These are phyloP conservation scores for Passiflora organensis DNA, from an alignment of 345 rosid species.

Conservation along the genomic window DNA sequence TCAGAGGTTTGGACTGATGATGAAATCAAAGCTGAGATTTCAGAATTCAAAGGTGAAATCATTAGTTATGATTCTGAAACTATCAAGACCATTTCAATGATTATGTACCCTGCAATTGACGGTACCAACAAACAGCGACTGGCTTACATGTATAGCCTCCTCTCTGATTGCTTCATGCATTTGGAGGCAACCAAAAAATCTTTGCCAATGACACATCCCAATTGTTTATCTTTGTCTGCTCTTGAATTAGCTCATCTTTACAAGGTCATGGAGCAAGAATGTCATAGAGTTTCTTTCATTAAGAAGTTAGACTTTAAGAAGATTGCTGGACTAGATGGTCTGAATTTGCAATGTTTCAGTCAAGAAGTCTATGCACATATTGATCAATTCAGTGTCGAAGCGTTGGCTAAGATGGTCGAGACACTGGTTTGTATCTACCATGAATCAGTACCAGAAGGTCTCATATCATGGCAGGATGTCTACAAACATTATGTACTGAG, in stretches of 20 bases:
- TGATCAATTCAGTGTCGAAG: constrained; percentile 58
- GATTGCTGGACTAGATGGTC: constrained; percentile 55
- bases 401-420: constrained; percentile 80
- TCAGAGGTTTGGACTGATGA: constrained; percentile 80
- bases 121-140: constrained; percentile 80
- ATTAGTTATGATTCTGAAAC: constrained; percentile 54
- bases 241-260: constrained; percentile 41
- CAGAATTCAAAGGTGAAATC: constrained; percentile 59
- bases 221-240: constrained; percentile 27
- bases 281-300: constrained; percentile 71
- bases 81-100: constrained; percentile 45
- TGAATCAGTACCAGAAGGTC: constrained; percentile 45
- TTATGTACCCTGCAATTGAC: constrained; percentile 74
- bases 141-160: constrained; percentile 64
- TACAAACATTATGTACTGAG: constrained; percentile 51
- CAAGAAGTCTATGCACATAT: constrained; percentile 59
- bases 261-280: constrained; percentile 65
- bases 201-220: constrained; percentile 20
- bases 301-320: constrained; percentile 79
- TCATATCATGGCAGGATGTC: constrained; percentile 66
- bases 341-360: constrained; percentile 53
- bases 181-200: constrained; percentile 49
- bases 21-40: constrained; percentile 66
- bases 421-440: constrained; percentile 35
- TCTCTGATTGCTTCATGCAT: constrained; percentile 62